These are phyloP conservation scores for Colletotrichum falcatum DNA, from an alignment of 2,329 filamentous ascomycete species.

Conservation along the genomic window DNA sequence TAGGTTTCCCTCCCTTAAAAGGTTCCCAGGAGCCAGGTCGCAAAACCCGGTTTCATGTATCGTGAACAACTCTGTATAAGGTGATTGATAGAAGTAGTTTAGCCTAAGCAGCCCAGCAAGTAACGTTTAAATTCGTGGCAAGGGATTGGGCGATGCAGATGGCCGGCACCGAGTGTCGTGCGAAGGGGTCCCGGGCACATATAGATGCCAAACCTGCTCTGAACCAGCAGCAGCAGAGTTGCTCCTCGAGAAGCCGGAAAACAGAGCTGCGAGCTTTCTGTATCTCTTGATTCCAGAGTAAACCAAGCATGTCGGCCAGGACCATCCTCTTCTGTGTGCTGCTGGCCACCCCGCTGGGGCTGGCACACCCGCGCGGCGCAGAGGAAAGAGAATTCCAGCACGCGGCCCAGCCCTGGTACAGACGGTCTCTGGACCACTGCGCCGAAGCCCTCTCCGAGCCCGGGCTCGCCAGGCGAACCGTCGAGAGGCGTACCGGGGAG, in stretches of 20 bases:
- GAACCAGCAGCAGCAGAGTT: too few species aligned
- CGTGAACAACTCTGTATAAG: too few species aligned
- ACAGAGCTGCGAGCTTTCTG: not conserved
- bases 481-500: conserved; percentile 36
- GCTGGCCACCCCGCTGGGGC: conserved; percentile 26
- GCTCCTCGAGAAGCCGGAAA: not conserved
- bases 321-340: conserved; percentile 8
- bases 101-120: too few species aligned
- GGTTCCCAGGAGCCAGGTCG: too few species aligned
- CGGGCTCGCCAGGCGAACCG: conserved; percentile 24
- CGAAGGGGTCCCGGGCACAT: not conserved
- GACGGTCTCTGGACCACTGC: conserved; percentile 39
- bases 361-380: conserved; percentile 34
- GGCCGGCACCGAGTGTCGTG: not conserved
- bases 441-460: conserved; percentile 36
- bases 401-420: conserved; percentile 27
- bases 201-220: not conserved
- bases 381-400: conserved; percentile 23
- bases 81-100: too few species aligned
- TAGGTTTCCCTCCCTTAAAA: too few species aligned
- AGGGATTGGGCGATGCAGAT: not conserved
- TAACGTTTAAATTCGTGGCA: too few species aligned
- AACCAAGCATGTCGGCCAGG: conserved; percentile 21
- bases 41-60: too few species aligned
- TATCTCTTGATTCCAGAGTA: not conserved